A percentile compares a stretch with the other conserved stretches of the same genome.
phyloP scores from a whole-genome alignment of 305 asterid species.

The Fraxinus baroniana region DNA sequence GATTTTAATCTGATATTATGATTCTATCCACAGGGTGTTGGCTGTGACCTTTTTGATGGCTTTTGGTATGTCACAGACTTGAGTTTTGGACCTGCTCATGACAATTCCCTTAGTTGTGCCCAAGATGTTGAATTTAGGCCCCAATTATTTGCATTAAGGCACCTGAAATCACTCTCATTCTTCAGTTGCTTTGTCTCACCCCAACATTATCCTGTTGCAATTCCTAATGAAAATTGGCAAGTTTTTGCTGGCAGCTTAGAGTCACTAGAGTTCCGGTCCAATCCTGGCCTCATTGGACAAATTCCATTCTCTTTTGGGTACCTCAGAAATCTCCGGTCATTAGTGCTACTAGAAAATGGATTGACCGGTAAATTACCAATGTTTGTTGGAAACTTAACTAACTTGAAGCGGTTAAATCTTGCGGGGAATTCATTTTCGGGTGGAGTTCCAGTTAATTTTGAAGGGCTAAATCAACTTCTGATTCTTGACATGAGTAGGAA shows the following conservation, averaged over 20 bases:
- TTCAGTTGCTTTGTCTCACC: conserved; percentile 57
- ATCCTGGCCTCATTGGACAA: conserved; percentile 63
- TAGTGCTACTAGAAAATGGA: conserved; percentile 68
- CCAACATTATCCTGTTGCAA: conserved; percentile 31
- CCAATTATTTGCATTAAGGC: conserved; percentile 55
- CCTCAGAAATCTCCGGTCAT: conserved; percentile 59
- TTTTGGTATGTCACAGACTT: conserved; percentile 83
- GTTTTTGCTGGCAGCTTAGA: conserved; percentile 43
- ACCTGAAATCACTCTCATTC: conserved; percentile 72
- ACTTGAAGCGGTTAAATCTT: conserved; percentile 56
- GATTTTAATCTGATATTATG: not conserved
- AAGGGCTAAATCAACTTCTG: conserved; percentile 47
- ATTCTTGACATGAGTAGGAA: conserved; percentile 79
- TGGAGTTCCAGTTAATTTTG: conserved; percentile 48
- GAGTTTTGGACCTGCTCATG: conserved; percentile 76
- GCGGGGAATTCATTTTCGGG: conserved; percentile 55
- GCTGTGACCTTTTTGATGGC: conserved; percentile 79
- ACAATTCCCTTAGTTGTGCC: conserved; percentile 73
- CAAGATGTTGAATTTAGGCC: conserved; percentile 48
- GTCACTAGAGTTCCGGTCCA: conserved; percentile 69
- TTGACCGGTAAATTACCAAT: conserved; percentile 55
- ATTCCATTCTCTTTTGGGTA: conserved; percentile 54
- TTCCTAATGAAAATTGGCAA: conserved; percentile 58
- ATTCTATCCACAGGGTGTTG: conserved; percentile 65
- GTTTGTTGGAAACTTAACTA: conserved; percentile 47